Conservation (phyloP, 768 basidiomycete species). For the Lentinula sp. region DNA sequence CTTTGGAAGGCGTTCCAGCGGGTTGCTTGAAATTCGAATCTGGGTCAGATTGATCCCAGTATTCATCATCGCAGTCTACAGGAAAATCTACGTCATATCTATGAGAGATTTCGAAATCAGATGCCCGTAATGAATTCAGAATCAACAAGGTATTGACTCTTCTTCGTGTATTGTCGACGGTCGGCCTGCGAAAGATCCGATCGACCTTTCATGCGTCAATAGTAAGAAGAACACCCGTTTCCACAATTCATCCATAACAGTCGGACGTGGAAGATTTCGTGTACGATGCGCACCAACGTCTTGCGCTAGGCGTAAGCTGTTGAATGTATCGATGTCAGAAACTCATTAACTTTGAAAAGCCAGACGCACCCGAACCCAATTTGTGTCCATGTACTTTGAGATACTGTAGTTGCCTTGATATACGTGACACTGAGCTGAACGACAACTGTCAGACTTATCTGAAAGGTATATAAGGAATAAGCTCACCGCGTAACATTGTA, state of each 20-base stretch:
- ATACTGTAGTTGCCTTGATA: slow-evolving; percentile 39
- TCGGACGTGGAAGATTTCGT: slow-evolving; percentile 26
- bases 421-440: slow-evolving; percentile 42
- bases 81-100: slow-evolving; percentile 72
- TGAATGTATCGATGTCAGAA: not conserved
- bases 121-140: not conserved
- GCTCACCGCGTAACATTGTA: slow-evolving; percentile 64
- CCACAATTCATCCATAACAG: slow-evolving; percentile 65
- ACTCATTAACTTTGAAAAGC: slow-evolving; percentile 25
- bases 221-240: slow-evolving; percentile 61
- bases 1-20: slow-evolving; percentile 41
- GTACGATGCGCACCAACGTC: slow-evolving; percentile 69
- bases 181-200: slow-evolving; percentile 54
- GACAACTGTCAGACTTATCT: not conserved
- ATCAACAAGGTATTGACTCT: slow-evolving; percentile 41
- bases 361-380: slow-evolving; percentile 45
- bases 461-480: slow-evolving; percentile 11
- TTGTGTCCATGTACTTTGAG: slow-evolving; percentile 57
- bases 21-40: slow-evolving; percentile 62
- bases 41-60: slow-evolving; percentile 58
- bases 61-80: slow-evolving; percentile 62
- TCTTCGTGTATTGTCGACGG: slow-evolving; percentile 71
- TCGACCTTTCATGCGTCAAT: slow-evolving; percentile 32
- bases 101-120: not conserved
- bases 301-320: slow-evolving; percentile 52